These are phyloP conservation scores for Tricholoma sp. DNA, from an alignment of 768 basidiomycete species.

Conservation along the genomic window DNA sequence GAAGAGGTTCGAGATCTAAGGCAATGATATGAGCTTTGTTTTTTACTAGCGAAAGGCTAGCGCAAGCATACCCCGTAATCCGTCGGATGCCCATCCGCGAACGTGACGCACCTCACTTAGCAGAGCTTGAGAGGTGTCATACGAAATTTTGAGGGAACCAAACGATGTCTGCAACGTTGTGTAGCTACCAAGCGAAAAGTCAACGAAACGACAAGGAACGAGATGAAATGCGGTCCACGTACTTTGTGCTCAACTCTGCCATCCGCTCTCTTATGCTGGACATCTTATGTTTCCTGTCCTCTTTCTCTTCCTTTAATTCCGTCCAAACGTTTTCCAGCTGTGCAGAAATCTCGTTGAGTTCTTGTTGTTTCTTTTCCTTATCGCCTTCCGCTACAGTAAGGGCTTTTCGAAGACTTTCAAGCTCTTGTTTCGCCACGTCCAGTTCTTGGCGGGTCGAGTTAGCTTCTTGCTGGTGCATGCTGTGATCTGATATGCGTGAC, in stretches of 20 bases:
- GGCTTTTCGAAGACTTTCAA: background rate
- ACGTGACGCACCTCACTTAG: constrained; percentile 2
- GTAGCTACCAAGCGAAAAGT: constrained; percentile 3
- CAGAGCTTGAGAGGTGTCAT: background rate
- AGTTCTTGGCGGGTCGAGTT: background rate
- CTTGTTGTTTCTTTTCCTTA: background rate
- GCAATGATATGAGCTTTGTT: background rate
- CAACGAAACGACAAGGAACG: background rate
- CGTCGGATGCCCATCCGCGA: constrained; percentile 4
- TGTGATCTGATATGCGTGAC: constrained; percentile 3
- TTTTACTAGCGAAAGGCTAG: background rate
- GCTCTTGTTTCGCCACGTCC: background rate
- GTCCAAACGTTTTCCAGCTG: background rate
- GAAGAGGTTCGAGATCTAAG: constrained; percentile 14
- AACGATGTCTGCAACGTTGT: constrained; percentile 1
- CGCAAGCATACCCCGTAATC: constrained; percentile 2
- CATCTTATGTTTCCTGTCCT: constrained; percentile 1
- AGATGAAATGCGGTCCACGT: background rate
- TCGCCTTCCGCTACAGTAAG: background rate
- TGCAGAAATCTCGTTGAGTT: background rate
- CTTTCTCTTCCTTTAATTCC: background rate
- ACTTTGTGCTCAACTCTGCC: constrained; percentile 9
- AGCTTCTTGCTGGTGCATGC: background rate
- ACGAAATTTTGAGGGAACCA: constrained; percentile 2
- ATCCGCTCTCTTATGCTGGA: constrained; percentile 1